phyloP scores from a whole-genome alignment of 164 flowering plant genomes.

The Malania oleifera region DNA sequence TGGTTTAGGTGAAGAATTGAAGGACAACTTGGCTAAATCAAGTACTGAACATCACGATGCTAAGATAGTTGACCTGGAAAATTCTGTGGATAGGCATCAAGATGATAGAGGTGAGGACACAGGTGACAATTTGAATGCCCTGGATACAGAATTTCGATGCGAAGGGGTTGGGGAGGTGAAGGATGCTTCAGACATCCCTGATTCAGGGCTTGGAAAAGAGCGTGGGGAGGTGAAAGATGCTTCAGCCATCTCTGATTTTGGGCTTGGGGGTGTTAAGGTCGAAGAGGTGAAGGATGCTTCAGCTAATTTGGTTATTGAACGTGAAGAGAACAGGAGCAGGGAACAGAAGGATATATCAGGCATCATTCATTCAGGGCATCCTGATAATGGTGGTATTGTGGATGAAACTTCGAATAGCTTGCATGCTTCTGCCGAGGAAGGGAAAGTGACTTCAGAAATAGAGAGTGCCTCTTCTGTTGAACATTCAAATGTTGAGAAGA shows the following conservation, averaged over 20 bases:
- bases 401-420: conserved; percentile 9
- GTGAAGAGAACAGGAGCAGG: conserved; percentile 2
- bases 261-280: neutral
- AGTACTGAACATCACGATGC: conserved; percentile 9
- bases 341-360: neutral
- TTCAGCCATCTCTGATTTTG: neutral
- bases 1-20: conserved; percentile 5
- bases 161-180: neutral
- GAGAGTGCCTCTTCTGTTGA: conserved; percentile 14
- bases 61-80: neutral
- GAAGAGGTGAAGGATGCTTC: conserved; percentile 7
- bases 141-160: neutral
- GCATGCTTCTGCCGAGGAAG: conserved; percentile 16
- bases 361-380: neutral
- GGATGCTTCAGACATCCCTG: too few species aligned
- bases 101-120: neutral
- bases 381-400: conserved; percentile 7
- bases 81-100: neutral
- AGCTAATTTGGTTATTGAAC: neutral
- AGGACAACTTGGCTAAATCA: neutral
- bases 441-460: conserved; percentile 8
- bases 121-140: neutral
- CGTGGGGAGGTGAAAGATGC: conserved; percentile 14
- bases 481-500: conserved; percentile 5
- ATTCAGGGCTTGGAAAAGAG: neutral